Conservation (phyloP, 306 rosid genomes). For the Dalbergia cultrata region DNA sequence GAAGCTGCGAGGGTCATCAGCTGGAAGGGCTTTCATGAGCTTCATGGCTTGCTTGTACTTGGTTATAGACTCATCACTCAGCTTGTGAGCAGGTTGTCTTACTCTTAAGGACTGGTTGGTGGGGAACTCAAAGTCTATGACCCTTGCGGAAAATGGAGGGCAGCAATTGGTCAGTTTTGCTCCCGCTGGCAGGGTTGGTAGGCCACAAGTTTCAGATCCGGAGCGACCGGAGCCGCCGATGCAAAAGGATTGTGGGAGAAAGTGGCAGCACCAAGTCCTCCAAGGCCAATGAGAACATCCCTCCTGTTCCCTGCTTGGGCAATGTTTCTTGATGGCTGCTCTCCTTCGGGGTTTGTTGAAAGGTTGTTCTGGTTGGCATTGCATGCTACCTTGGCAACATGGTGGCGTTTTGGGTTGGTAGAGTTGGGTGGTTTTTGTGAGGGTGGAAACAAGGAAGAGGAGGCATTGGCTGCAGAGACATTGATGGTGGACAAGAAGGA, state of each 20-base stretch:
- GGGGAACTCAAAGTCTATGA: constrained; percentile 52
- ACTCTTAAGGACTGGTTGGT: not conserved
- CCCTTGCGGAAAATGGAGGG: constrained; percentile 52
- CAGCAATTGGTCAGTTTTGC: constrained; percentile 53
- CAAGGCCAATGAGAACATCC: constrained; percentile 62
- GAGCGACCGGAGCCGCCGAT: constrained; percentile 57
- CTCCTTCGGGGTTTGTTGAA: no score
- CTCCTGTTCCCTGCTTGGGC: constrained; percentile 59
- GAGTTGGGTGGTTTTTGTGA: not conserved
- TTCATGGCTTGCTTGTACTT: constrained; percentile 61
- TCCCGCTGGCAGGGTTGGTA: constrained; percentile 47
- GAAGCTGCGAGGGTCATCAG: constrained; percentile 71
- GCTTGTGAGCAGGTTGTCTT: constrained; percentile 65
- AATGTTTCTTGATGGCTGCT: no score
- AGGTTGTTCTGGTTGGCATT: not conserved
- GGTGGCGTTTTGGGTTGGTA: not conserved
- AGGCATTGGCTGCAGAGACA: not conserved
- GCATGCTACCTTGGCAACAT: not conserved
- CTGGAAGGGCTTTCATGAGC: constrained; percentile 66
- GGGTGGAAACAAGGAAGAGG: not conserved
- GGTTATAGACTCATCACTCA: constrained; percentile 32
- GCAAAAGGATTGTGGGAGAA: constrained; percentile 47
- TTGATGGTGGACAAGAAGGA: not conserved
- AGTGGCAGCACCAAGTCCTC: constrained; percentile 53
- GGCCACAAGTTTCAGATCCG: constrained; percentile 56